Conservation (phyloP, 805 yeast species). For the Middelhovenomyces tepae region DNA sequence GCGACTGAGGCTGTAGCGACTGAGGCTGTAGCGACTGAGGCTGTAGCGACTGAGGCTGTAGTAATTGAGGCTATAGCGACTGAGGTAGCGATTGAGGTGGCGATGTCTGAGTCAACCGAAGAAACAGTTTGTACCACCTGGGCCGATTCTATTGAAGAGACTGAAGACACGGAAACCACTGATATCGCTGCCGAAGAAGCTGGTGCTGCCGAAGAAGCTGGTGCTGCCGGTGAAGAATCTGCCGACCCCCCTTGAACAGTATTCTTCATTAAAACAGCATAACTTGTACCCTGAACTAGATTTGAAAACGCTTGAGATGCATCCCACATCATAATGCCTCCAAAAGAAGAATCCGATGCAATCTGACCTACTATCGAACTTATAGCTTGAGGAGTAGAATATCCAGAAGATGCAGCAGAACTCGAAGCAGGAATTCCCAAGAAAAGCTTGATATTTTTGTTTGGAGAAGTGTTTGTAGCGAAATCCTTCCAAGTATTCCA, state of each 20-base stretch:
- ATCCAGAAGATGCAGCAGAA: slow-evolving; percentile 48
- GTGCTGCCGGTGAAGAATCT: slow-evolving; percentile 12
- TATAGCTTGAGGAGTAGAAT: slow-evolving; percentile 23
- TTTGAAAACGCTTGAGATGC: slow-evolving; percentile 51
- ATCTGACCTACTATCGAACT: slow-evolving; percentile 26
- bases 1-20: slow-evolving; percentile 11
- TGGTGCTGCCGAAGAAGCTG: slow-evolving; percentile 9
- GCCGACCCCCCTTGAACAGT: slow-evolving; percentile 5
- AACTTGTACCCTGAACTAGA: slow-evolving; percentile 33
- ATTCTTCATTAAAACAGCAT: slow-evolving; percentile 10
- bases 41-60: slow-evolving; percentile 8
- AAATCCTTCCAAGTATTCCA: slow-evolving; percentile 65
- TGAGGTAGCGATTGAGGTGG: slow-evolving; percentile 9
- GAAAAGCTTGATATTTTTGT: slow-evolving; percentile 57
- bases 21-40: slow-evolving; percentile 11
- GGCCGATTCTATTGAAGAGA: slow-evolving; percentile 11
- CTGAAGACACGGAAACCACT: slow-evolving; percentile 21
- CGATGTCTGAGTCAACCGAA: slow-evolving; percentile 8
- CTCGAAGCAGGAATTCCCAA: slow-evolving; percentile 67
- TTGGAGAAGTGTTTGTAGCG: slow-evolving; percentile 53
- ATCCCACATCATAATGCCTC: slow-evolving; percentile 83
- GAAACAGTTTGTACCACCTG: slow-evolving; percentile 7
- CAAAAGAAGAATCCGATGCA: slow-evolving; percentile 36
- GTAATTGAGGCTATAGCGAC: slow-evolving; percentile 12
- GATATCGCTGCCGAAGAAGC: slow-evolving; percentile 13